Evolutionary conservation across 257 asterid genomes (phyloP).

Genomic region (Solanum etuberosum): DNA sequence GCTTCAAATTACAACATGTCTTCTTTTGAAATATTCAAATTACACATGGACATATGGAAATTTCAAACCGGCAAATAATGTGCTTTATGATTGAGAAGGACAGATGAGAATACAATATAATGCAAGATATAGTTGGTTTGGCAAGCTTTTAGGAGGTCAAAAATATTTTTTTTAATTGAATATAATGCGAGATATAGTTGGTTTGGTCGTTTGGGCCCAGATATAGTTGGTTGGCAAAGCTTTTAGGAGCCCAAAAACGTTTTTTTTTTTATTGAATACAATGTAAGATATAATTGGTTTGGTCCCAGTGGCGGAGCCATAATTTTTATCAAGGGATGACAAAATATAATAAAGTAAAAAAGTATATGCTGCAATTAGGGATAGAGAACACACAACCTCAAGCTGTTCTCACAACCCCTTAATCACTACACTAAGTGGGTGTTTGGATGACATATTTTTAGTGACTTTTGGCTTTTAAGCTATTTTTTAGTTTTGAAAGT

Average conservation of each 20-base stretch:
- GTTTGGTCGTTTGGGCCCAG: neutral
- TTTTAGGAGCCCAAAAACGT: neutral
- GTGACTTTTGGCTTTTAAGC: neutral
- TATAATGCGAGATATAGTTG: neutral
- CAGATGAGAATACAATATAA: neutral
- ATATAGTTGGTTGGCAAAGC: neutral
- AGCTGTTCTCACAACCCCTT: neutral
- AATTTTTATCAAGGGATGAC: neutral
- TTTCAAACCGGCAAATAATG: neutral
- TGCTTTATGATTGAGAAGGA: neutral
- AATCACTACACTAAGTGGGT: neutral
- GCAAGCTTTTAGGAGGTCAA: neutral
- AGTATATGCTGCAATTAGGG: neutral
- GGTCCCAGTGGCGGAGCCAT: neutral
- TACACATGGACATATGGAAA: neutral
- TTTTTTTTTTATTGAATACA: neutral
- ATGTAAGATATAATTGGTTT: neutral
- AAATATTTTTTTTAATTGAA: neutral
- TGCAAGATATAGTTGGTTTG: neutral
- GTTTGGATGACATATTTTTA: too few species aligned
- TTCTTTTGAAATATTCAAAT: neutral
- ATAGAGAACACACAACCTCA: neutral
- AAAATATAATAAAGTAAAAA: neutral
- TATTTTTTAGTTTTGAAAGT: too few species aligned
- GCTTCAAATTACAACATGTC: neutral